Evolutionary conservation across 768 basidiomycete species (phyloP).

Genomic region (Leucocoprinus leucothites): DNA sequence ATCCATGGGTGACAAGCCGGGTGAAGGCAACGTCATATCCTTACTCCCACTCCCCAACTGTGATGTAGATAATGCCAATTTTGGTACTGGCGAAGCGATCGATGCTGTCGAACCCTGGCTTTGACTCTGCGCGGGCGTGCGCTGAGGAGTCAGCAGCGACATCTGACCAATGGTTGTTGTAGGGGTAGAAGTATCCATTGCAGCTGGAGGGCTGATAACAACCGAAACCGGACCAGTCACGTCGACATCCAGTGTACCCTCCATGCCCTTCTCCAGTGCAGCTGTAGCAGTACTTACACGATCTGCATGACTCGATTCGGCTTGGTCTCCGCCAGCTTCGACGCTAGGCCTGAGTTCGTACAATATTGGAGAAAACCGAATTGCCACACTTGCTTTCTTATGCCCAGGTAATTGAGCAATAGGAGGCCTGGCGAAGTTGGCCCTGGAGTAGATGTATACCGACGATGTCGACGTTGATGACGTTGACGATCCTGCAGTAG

Average conservation of each 20-base stretch:
- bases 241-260: conserved; percentile 61
- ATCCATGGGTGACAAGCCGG: conserved; percentile 54
- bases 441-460: conserved; percentile 94
- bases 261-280: conserved; percentile 63
- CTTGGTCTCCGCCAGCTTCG: conserved; percentile 17
- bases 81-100: conserved; percentile 50
- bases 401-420: conserved; percentile 95
- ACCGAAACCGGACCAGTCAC: conserved; percentile 41
- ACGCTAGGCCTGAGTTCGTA: conserved; percentile 82
- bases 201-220: not conserved
- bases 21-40: conserved; percentile 37
- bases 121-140: conserved; percentile 24
- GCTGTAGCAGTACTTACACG: conserved; percentile 39
- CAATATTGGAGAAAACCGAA: conserved; percentile 88
- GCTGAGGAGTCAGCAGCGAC: conserved; percentile 28
- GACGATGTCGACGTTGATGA: conserved; percentile 49
- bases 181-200: conserved; percentile 7
- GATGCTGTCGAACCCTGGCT: conserved; percentile 23
- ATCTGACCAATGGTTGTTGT: conserved; percentile 12
- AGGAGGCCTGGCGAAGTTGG: conserved; percentile 90
- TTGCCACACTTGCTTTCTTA: conserved; percentile 92
- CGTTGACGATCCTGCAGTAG: conserved; percentile 32
- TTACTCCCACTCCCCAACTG: conserved; percentile 14
- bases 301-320: conserved; percentile 18
- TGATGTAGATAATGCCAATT: conserved; percentile 29